These are phyloP conservation scores for Trichoderma koningii DNA, from an alignment of 2,329 filamentous ascomycete species.

Conservation along the genomic window DNA sequence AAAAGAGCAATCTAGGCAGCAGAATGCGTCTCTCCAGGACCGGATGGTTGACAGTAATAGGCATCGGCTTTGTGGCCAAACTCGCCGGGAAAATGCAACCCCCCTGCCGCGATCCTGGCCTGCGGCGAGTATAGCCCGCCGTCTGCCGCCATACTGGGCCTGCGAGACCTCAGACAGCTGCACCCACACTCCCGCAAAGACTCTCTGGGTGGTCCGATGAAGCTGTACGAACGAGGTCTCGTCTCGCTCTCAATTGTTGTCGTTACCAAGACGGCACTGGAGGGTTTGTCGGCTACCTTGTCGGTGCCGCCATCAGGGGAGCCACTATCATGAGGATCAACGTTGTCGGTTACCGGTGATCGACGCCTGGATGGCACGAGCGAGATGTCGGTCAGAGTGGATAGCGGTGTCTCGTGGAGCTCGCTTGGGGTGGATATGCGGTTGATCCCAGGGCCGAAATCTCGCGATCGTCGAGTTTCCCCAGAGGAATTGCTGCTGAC, in stretches of 20 bases:
- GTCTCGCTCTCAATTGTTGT: conserved; percentile 43
- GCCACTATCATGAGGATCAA: conserved; percentile 23
- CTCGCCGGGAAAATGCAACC: conserved; percentile 1
- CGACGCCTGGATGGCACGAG: conserved; percentile 33
- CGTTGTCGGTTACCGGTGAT: conserved; percentile 31
- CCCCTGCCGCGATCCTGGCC: conserved; percentile 35
- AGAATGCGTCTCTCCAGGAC: background rate
- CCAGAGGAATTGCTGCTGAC: conserved; percentile 31
- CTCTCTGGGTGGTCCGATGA: conserved; percentile 5
- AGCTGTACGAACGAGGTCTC: conserved; percentile 22
- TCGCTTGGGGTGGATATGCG: conserved; percentile 24
- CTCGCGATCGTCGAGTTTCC: conserved; percentile 27
- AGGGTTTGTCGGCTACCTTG: background rate
- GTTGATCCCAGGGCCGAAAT: conserved; percentile 23
- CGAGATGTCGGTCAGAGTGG: conserved; percentile 35
- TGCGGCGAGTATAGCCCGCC: conserved; percentile 28
- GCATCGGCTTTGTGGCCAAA: conserved; percentile 27
- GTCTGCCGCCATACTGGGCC: background rate
- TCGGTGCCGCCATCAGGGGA: conserved; percentile 16
- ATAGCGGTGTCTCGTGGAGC: conserved; percentile 29
- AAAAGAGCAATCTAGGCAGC: background rate
- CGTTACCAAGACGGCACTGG: conserved; percentile 40
- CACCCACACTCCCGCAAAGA: background rate
- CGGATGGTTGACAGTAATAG: conserved; percentile 10
- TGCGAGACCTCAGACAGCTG: background rate